phyloP scores from a whole-genome alignment of 2,329 filamentous ascomycete genomes.

The Neurospora crassa region DNA sequence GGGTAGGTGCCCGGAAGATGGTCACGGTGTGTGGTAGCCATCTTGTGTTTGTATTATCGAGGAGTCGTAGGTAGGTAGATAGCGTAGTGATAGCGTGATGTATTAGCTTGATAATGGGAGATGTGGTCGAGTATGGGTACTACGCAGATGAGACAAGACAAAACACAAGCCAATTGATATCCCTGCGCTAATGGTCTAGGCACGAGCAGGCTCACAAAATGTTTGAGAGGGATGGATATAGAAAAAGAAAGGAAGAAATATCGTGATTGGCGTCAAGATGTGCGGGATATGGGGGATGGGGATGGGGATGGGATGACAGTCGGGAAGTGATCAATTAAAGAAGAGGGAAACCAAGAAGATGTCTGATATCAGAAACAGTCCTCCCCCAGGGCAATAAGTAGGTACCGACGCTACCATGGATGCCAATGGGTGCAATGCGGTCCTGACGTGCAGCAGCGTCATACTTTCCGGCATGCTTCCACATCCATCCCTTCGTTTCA shows the following conservation, averaged over 20 bases:
- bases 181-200: background rate
- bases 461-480: background rate
- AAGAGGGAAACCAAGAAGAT: background rate
- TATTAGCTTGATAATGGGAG: background rate
- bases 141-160: background rate
- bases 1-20: conserved; percentile 5
- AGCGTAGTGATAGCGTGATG: background rate
- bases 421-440: conserved; percentile 1
- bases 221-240: background rate
- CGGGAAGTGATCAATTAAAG: background rate
- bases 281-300: background rate
- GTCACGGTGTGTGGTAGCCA: background rate
- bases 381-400: background rate
- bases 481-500: background rate
- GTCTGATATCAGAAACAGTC: background rate
- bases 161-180: background rate
- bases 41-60: background rate
- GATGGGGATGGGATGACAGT: background rate
- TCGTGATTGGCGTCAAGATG: background rate
- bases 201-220: background rate
- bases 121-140: background rate
- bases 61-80: background rate
- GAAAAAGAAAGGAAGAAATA: background rate
- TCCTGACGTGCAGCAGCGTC: conserved; percentile 5
- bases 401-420: background rate